phyloP scores from a whole-genome alignment of 495 filamentous ascomycete genomes.

The Penicillium angulare region DNA sequence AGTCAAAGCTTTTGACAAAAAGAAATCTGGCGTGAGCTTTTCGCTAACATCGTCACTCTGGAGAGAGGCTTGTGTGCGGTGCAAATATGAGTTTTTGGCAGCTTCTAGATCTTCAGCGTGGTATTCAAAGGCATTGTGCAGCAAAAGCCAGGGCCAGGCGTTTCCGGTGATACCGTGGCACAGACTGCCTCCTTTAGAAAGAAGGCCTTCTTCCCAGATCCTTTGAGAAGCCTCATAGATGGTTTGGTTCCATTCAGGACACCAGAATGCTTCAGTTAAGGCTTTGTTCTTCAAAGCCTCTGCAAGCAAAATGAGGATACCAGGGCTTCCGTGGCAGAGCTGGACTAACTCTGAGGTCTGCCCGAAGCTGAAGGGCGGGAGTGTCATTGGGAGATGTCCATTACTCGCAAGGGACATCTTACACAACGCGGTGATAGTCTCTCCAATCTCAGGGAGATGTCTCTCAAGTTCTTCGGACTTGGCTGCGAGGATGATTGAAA shows the following conservation, averaged over 20 bases:
- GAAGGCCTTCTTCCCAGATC: slow-evolving; percentile 48
- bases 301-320: slow-evolving; percentile 36
- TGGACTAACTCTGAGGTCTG: slow-evolving; percentile 38
- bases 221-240: slow-evolving; percentile 34
- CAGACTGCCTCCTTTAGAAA: slow-evolving; percentile 47
- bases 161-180: slow-evolving; percentile 51
- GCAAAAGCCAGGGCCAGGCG: slow-evolving; percentile 37
- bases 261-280: slow-evolving; percentile 31
- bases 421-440: slow-evolving; percentile 39
- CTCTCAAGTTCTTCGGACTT: slow-evolving; percentile 24
- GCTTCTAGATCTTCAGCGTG: slow-evolving; percentile 15
- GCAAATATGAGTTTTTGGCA: slow-evolving; percentile 21
- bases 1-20: slow-evolving; percentile 41
- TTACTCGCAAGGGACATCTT: slow-evolving; percentile 31
- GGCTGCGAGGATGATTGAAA: slow-evolving; percentile 42
- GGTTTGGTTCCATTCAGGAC: slow-evolving; percentile 42
- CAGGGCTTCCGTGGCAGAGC: slow-evolving; percentile 47
- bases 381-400: slow-evolving; percentile 43
- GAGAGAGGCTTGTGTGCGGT: slow-evolving; percentile 9
- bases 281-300: slow-evolving; percentile 28
- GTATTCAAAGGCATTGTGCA: slow-evolving; percentile 38
- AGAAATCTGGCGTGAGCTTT: slow-evolving; percentile 34
- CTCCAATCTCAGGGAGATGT: slow-evolving; percentile 36
- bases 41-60: slow-evolving; percentile 1
- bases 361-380: slow-evolving; percentile 20